Evolutionary conservation across 1,284 basidiomycete species (phyloP).

Genomic region (Heterobasidion occidentale): DNA sequence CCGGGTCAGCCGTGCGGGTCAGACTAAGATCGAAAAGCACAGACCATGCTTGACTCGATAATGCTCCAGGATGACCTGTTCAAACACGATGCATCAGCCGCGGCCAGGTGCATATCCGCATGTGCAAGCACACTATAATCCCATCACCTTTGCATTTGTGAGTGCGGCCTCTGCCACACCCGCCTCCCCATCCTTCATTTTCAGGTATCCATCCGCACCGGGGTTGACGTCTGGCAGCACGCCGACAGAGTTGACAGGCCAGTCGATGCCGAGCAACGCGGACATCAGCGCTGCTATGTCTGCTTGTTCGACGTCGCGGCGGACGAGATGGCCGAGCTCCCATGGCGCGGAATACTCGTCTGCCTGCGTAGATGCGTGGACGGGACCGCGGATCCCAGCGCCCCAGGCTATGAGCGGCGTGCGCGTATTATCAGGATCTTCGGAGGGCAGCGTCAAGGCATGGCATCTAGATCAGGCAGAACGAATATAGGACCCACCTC

Average conservation of each 20-base stretch:
- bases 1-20: not conserved
- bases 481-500: constrained; percentile 37
- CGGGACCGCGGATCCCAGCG: constrained; percentile 61
- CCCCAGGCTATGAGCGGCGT: constrained; percentile 87
- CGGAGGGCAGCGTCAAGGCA: not conserved
- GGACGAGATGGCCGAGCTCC: constrained; percentile 45
- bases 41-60: constrained; percentile 74
- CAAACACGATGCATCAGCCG: not conserved
- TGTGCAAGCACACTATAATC: not conserved
- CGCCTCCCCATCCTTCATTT: constrained; percentile 24
- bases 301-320: constrained; percentile 79
- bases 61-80: constrained; percentile 68
- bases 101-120: not conserved
- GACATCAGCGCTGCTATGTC: constrained; percentile 81
- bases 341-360: constrained; percentile 65
- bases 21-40: constrained; percentile 6
- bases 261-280: constrained; percentile 58
- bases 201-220: constrained; percentile 46
- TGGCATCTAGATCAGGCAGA: not conserved
- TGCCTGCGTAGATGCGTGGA: constrained; percentile 37
- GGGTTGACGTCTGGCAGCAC: constrained; percentile 64
- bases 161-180: constrained; percentile 50
- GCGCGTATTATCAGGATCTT: constrained; percentile 83
- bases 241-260: constrained; percentile 75
- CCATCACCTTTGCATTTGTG: constrained; percentile 57